Conservation (phyloP, 2,329 filamentous ascomycete genomes). For the Harringtonia lauricola region DNA sequence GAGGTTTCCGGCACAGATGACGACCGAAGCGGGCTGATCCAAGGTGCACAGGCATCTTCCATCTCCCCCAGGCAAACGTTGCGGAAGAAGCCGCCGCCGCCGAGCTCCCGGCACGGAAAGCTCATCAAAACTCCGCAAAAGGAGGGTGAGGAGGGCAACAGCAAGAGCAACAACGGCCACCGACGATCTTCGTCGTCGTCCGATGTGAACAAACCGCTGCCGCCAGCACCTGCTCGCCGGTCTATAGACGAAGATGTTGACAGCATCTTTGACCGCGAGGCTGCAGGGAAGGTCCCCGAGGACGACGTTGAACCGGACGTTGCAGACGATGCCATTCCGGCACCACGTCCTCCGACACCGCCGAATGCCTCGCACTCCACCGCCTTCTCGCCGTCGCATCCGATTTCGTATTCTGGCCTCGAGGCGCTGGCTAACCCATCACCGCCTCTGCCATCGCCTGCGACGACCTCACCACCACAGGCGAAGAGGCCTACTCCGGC, state of each 20-base stretch:
- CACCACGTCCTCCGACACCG: constrained; percentile 27
- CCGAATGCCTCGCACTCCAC: constrained; percentile 22
- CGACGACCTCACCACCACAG: not conserved
- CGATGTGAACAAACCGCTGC: constrained; percentile 52
- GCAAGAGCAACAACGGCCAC: constrained; percentile 5
- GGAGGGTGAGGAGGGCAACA: constrained; percentile 14
- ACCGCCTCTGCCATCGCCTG: not conserved
- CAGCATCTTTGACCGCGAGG: constrained; percentile 42
- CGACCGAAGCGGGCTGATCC: constrained; percentile 26
- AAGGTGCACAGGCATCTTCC: not conserved
- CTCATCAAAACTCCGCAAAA: constrained; percentile 45
- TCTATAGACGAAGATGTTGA: constrained; percentile 36
- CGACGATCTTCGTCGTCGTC: constrained; percentile 27
- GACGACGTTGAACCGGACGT: constrained; percentile 17
- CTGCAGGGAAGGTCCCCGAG: constrained; percentile 40
- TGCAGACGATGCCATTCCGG: constrained; percentile 17
- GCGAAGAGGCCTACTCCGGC: constrained; percentile 23
- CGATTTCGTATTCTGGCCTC: not conserved
- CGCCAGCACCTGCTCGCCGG: constrained; percentile 37
- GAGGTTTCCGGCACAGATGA: constrained; percentile 43
- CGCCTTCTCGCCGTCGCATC: constrained; percentile 7
- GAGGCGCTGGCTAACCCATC: not conserved
- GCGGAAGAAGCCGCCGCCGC: constrained; percentile 57
- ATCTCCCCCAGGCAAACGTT: constrained; percentile 12
- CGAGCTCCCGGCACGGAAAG: constrained; percentile 69